These are phyloP conservation scores for Aspergillus pseudoterreus DNA, from an alignment of 2,329 filamentous ascomycete species.

Conservation along the genomic window DNA sequence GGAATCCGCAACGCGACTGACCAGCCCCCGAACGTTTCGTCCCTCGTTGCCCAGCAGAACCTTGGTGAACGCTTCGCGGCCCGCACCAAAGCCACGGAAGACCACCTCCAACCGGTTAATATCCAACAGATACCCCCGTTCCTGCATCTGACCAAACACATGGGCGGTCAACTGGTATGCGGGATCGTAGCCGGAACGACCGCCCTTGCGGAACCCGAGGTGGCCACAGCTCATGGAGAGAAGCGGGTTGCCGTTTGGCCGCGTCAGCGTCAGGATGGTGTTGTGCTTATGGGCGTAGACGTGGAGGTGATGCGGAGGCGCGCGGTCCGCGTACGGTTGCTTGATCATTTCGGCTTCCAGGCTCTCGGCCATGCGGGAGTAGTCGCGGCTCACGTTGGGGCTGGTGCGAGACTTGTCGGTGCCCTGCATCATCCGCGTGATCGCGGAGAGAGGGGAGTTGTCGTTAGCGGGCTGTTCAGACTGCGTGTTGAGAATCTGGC, in stretches of 20 bases:
- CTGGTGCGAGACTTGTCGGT: constrained; percentile 14
- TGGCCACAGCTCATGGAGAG: constrained; percentile 80
- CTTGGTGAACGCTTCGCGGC: constrained; percentile 86
- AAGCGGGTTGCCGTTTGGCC: constrained; percentile 73
- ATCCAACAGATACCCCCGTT: constrained; percentile 70
- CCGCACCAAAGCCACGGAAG: constrained; percentile 78
- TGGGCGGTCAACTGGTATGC: constrained; percentile 86
- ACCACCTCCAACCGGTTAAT: constrained; percentile 77
- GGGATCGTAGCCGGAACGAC: constrained; percentile 80
- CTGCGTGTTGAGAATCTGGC: constrained; percentile 24
- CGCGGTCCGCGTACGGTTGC: constrained; percentile 33
- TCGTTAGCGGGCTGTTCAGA: constrained; percentile 14
- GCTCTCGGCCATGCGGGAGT: constrained; percentile 29
- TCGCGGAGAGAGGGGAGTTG: constrained; percentile 25
- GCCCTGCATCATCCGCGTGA: constrained; percentile 30
- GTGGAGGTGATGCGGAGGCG: constrained; percentile 74
- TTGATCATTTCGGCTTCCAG: constrained; percentile 34
- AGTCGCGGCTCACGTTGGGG: constrained; percentile 24
- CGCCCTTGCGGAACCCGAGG: constrained; percentile 83
- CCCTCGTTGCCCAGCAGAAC: constrained; percentile 84
- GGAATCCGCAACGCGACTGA: constrained; percentile 75
- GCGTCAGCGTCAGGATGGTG: constrained; percentile 85
- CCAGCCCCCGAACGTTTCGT: constrained; percentile 66
- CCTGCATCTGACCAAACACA: constrained; percentile 77
- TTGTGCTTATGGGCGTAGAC: constrained; percentile 89